Base-by-base conservation (phyloP, 2,329 filamentous ascomycete species). In the Aureobasidium lini region DNA sequence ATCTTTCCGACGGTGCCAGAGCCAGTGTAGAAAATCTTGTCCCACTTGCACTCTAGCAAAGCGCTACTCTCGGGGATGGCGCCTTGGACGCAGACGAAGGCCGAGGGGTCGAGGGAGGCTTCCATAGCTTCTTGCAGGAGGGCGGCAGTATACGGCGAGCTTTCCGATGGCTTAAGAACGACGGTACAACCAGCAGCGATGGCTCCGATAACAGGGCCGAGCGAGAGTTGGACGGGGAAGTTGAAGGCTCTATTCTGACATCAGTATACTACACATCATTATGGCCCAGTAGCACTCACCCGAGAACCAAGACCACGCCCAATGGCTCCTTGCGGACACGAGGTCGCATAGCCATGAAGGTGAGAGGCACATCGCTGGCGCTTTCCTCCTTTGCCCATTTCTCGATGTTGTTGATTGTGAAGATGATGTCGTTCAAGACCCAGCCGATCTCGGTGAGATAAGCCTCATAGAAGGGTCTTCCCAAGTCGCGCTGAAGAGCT, bases 11-110 rank as follows among this genome's bases (percentile, higher is more conserved):
- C 90, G 31, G 71, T 77, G 56, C 82, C 81, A 67, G 85, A 86
- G 58, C 94, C 94, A 1, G 94, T 99, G 77, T 96, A 99, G 79
- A 94, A 92, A 69, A 99, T 95, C 82, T 96, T 97, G 77, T 95
- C 92, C 87, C 92, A 99, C 73, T 93, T 93, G 77, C 91, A 84
- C 60, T 93, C 84, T 36, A 99, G 81, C 46, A 97, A 77, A 11
- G 85, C 85, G 47, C 88, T 90, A 4, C 88, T 91, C 78, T 96
- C 90, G 4, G 86, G 80, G 18, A 96, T 76, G 31, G 79, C 85
- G 62, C 94, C 94, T 71, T 96, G 94, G 65, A 96, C 79, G 61
- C 90, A 83, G 37, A 79, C 77, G 74, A 90, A 96, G 66, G 85
- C 86, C 15, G 84, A 82, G 1, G 84, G 83, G 71, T 97, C 94